A percentile compares a stretch with the other conserved stretches of the same genome.
Evolutionary conservation across 73 alveolate genomes (phyloP).

Genomic region (Stentor coeruleus): DNA sequence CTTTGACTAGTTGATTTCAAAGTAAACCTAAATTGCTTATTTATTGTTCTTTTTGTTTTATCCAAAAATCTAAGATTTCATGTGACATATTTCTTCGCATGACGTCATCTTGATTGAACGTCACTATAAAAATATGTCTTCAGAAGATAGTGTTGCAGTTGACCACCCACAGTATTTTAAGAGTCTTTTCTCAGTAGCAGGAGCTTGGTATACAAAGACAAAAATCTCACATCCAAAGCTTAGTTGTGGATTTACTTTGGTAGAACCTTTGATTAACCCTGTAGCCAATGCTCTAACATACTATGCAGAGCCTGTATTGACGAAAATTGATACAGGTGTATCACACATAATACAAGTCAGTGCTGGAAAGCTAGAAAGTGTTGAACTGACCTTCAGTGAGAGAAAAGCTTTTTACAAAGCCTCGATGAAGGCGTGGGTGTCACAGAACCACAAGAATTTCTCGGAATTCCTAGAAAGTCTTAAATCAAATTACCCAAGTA

Average conservation of each 20-base stretch:
- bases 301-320: too few species aligned
- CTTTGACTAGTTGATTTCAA: too few species aligned
- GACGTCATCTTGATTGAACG: neutral
- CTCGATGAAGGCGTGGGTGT: neutral
- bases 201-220: neutral
- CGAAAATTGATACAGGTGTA: neutral
- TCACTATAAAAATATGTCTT: neutral
- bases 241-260: neutral
- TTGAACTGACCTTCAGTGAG: neutral
- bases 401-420: neutral
- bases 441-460: neutral
- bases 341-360: neutral
- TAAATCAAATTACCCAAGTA: neutral
- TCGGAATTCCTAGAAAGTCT: neutral
- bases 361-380: neutral
- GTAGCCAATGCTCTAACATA: too few species aligned
- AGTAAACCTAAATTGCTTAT: too few species aligned
- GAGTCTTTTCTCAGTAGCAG: neutral
- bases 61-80: too few species aligned
- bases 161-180: neutral
- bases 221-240: neutral
- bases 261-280: neutral
- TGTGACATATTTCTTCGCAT: too few species aligned
- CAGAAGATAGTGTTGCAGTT: neutral
- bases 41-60: too few species aligned